Evolutionary conservation across 306 rosid species (phyloP), one percentile per base, ranked within the genome.

Genomic region (Purshia tridentata): DNA sequence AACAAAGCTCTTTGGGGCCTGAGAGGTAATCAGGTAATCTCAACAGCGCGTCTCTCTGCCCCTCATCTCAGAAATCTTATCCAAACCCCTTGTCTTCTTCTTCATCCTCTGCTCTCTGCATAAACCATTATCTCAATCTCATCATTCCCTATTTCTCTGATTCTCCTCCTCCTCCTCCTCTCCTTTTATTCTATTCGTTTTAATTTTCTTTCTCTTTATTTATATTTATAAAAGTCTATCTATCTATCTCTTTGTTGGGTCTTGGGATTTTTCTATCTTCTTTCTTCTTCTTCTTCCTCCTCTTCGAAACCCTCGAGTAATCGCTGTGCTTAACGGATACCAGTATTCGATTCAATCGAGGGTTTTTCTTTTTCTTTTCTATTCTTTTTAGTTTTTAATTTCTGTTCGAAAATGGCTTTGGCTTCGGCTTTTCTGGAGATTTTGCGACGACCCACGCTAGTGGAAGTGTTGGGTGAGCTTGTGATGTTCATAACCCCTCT

Each of bases 1-100:
- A 19, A 73, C 67, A 73, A 77, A 65, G 13, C 74, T 66, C 65
- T 66, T 59, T 47, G 41, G 55, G 42, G 56, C 46, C 75, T 64
- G 69, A 37, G 20, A 0, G 76, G 78, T 41, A 86, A 92, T 73
- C 76, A 75, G 62, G 81, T 40, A 79, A 92, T 90, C 90, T 39
- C 8, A 8, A 5, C 63, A 41, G 16, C 56, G 39, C 76, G 39
- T 29, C 65, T 81, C 29, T 37, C 62, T 70, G 41, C 92, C 94
- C 81, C 88, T 84, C 16, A 88, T 86, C 76, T 47, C 84, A 42
- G n/a, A 22, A 83, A 81, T 82, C 96, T 90, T 90, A 92, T 90
- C 96, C 94, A 72, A 49, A 53, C 9, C 64, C 15, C 35, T 56
- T 22, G 79, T 76, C 76, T 65, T 60, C 81, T 52, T 63, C 80